Evolutionary conservation across 192 early-diverging fungal genomes (phyloP), one percentile per base, ranked within the genome.

Genomic region (Funneliformis mosseae): DNA sequence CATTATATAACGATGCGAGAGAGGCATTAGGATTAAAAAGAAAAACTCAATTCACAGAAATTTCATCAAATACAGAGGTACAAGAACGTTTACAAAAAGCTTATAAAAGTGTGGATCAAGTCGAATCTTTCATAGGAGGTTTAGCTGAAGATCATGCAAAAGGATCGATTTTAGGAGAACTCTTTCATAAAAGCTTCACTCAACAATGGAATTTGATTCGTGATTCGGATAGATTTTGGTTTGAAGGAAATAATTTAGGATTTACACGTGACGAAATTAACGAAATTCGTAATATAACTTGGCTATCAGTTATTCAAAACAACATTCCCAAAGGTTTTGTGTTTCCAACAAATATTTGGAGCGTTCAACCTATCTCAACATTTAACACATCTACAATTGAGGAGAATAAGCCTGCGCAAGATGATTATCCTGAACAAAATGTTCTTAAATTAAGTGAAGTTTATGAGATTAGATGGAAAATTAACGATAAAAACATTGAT

Each of bases 161-260:
- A 42, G 71, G 71, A n/a, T 73, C 71, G 23, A 8, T 42, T 50
- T 11, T 73, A 42, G 71, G 71, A 14, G 0, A 5, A 0, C 25
- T 73, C 10, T 73, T 73, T 43, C 6, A 43, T 23, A 9, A 3
- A 1, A 73, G 71, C 12, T 38, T 33, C 33, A 33, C 25, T 67
- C 4, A 33, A 67, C 64, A 90, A 45, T 90, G 89, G 67, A 42
- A 50, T 4, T 71, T 80, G 4, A 67, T 90, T 8, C 80, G 89
- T 16, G 89, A 88, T 62, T 88, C 85, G 3, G 89, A 90, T 70
- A 77, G 87, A 14, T 90, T 83, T 55, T 90, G 89, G 89, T 90
- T 89, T 78, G 85, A 90, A 76, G 68, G 68, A 23, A 63, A 82
- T 1, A 27, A 25, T 27, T 8, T 27, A 16, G 64, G 64, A 28